Percentiles rank a stretch among this genome's conserved stretches.
phyloP scores from a whole-genome alignment of 2,329 filamentous ascomycete genomes.

The Geosmithia putterillii region DNA sequence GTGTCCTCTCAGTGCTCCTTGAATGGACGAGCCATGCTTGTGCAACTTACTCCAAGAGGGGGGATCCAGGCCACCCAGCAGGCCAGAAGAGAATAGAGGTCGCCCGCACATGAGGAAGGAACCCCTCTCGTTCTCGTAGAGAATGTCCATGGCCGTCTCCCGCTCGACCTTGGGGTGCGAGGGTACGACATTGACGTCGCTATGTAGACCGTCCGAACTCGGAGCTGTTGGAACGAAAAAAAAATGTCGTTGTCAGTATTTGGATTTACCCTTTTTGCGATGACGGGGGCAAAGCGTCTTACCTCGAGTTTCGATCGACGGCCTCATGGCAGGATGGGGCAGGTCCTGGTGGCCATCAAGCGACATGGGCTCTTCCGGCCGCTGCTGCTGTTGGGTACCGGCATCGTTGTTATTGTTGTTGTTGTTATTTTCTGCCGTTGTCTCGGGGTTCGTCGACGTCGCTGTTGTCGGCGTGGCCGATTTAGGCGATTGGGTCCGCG shows the following conservation, averaged over 20 bases:
- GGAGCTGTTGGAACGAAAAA: constrained; percentile 17
- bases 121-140: constrained; percentile 94
- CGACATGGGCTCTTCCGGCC: background rate
- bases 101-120: constrained; percentile 78
- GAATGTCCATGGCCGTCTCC: constrained; percentile 62
- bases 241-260: constrained; percentile 4
- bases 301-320: constrained; percentile 22
- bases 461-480: too few relatives aligned
- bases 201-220: constrained; percentile 12
- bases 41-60: constrained; percentile 54
- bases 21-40: background rate
- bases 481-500: background rate
- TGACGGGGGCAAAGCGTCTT: background rate
- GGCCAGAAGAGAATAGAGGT: constrained; percentile 77
- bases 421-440: constrained; percentile 1
- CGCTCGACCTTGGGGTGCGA: constrained; percentile 20
- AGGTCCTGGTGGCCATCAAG: constrained; percentile 3
- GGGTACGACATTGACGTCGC: constrained; percentile 20
- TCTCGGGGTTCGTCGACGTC: background rate
- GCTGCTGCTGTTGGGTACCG: background rate
- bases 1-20: background rate
- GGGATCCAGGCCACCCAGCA: constrained; percentile 77
- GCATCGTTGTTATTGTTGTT: constrained; percentile 2
- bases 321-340: constrained; percentile 10
- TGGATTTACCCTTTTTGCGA: background rate